Conservation (phyloP, 345 rosid species). For the Heritiera fomes region DNA sequence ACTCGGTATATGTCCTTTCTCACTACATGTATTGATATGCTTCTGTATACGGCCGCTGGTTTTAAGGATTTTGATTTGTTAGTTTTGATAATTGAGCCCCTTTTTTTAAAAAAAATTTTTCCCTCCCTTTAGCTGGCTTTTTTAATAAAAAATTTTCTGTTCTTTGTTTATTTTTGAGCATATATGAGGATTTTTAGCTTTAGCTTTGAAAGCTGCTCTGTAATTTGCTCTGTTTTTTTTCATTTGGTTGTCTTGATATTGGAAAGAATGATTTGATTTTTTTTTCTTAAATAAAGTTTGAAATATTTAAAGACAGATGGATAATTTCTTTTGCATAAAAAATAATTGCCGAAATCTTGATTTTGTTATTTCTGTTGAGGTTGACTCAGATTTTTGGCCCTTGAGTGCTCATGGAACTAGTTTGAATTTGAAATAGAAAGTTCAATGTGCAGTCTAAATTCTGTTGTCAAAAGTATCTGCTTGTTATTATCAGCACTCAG, state of each 20-base stretch:
- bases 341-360: not conserved
- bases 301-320: not conserved
- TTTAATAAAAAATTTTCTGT: too few relatives aligned
- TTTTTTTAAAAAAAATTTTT: not conserved
- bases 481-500: not conserved
- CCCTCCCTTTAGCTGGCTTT: not conserved
- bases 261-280: not conserved
- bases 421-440: not conserved
- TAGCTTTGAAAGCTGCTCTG: not conserved
- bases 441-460: not conserved
- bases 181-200: not conserved
- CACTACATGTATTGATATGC: not conserved
- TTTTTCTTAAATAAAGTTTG: not conserved
- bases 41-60: not conserved
- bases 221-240: not conserved
- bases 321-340: not conserved
- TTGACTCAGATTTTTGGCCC: not conserved
- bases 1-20: constrained; percentile 50
- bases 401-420: not conserved
- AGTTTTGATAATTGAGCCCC: not conserved
- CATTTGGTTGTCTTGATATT: not conserved
- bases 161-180: not conserved
- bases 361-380: not conserved
- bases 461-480: not conserved
- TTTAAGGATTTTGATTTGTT: not conserved